Percentiles rank a stretch among this genome's conserved stretches.
Evolutionary conservation across 352 stramenopile genomes (phyloP).

Genomic region (Phytophthora meadii): DNA sequence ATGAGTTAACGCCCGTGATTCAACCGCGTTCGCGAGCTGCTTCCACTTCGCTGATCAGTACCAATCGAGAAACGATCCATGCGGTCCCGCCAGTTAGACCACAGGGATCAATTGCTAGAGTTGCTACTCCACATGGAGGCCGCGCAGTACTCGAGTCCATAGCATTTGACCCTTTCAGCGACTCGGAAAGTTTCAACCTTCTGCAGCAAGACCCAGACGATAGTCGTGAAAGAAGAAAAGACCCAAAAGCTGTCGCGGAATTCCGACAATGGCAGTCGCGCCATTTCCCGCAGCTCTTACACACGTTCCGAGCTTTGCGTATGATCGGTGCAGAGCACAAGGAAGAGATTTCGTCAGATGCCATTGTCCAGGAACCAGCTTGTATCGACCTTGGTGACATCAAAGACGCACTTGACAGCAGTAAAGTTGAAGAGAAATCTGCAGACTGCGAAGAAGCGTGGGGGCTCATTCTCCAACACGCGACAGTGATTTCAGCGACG

Average conservation of each 20-base stretch:
- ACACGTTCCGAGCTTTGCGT: constrained; percentile 13
- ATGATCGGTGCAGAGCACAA: constrained; percentile 10
- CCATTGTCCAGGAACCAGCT: neutral
- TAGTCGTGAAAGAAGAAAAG: constrained; percentile 21
- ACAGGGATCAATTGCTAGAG: neutral
- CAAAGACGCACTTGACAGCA: constrained; percentile 5
- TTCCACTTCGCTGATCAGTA: constrained; percentile 3
- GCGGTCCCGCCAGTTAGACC: neutral
- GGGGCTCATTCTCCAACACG: constrained; percentile 22
- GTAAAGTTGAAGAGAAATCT: neutral
- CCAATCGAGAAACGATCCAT: constrained; percentile 3
- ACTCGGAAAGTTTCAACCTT: constrained; percentile 37
- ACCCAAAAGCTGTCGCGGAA: constrained; percentile 22
- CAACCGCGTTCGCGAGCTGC: constrained; percentile 7
- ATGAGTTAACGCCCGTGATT: constrained; percentile 27
- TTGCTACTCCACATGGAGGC: neutral
- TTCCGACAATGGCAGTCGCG: constrained; percentile 44
- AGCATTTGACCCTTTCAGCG: constrained; percentile 54
- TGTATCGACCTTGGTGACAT: constrained; percentile 4
- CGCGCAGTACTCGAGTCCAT: constrained; percentile 34
- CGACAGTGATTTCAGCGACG: constrained; percentile 20
- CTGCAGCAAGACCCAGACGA: constrained; percentile 33
- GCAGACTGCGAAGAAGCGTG: constrained; percentile 16
- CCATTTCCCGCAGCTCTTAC: constrained; percentile 45
- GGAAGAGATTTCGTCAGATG: neutral